Evolutionary conservation across 2,329 filamentous ascomycete genomes (phyloP).

Genomic region (Beauveria brongniartii): DNA sequence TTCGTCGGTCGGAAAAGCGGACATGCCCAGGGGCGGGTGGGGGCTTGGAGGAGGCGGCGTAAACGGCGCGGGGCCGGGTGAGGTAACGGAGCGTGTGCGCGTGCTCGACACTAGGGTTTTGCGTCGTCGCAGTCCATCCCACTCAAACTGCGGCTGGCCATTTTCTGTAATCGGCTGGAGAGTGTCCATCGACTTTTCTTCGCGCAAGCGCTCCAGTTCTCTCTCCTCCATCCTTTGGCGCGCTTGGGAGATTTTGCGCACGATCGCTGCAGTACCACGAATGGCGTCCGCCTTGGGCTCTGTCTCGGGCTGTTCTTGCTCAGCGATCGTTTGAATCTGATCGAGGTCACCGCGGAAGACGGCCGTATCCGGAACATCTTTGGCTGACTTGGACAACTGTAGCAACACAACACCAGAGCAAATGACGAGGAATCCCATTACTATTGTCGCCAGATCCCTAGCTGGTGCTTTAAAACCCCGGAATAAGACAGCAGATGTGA

Average conservation of each 20-base stretch:
- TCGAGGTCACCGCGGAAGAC: conserved; percentile 90
- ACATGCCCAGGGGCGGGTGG: conserved; percentile 82
- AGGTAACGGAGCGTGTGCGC: conserved; percentile 11
- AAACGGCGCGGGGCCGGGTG: conserved; percentile 21
- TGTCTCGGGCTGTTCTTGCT: conserved; percentile 91
- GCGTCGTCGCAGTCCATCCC: conserved; percentile 80
- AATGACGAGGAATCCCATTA: conserved; percentile 89
- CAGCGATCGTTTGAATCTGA: conserved; percentile 89
- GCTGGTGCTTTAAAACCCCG: conserved; percentile 85
- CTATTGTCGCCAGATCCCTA: conserved; percentile 74
- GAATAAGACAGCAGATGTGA: conserved; percentile 88
- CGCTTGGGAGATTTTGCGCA: conserved; percentile 70
- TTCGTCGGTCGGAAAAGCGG: conserved; percentile 61
- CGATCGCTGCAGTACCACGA: conserved; percentile 78
- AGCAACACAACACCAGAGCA: conserved; percentile 87
- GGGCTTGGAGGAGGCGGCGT: conserved; percentile 28
- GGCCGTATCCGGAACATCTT: conserved; percentile 89
- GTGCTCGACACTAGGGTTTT: conserved; percentile 38
- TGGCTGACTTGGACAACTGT: conserved; percentile 95
- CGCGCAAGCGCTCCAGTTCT: conserved; percentile 69
- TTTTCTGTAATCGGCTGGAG: conserved; percentile 73
- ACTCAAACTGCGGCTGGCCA: conserved; percentile 64
- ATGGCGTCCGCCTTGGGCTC: conserved; percentile 96
- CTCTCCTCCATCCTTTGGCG: conserved; percentile 71
- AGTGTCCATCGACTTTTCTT: conserved; percentile 64